Evolutionary conservation across 352 stramenopile species (phyloP).

Genomic region (Bremia lactucae): DNA sequence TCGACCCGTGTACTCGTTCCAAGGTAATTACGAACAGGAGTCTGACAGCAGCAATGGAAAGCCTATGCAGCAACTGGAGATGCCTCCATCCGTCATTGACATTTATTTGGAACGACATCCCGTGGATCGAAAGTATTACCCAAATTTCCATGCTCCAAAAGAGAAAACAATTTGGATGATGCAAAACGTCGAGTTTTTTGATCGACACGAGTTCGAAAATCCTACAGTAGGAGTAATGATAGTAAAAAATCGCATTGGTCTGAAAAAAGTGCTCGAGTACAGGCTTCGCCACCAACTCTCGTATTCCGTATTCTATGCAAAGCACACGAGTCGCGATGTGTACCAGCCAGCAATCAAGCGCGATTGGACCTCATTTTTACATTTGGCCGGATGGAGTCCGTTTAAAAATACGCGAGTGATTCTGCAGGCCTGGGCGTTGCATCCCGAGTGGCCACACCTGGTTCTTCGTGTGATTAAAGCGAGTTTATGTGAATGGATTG

Average conservation of each 20-base stretch:
- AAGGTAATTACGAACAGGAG: constrained; percentile 25
- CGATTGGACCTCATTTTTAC: constrained; percentile 69
- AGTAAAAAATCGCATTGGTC: constrained; percentile 68
- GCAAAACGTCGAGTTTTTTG: constrained; percentile 79
- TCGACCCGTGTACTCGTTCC: constrained; percentile 40
- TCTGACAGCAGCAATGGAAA: constrained; percentile 3
- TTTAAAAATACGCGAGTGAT: constrained; percentile 78
- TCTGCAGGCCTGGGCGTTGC: constrained; percentile 46
- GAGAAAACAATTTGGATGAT: constrained; percentile 83
- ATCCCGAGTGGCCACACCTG: constrained; percentile 66
- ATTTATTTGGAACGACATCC: constrained; percentile 71
- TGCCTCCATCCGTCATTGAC: constrained; percentile 69
- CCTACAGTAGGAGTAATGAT: constrained; percentile 72
- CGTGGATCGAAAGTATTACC: constrained; percentile 63
- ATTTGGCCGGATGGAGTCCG: constrained; percentile 54
- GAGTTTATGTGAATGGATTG: constrained; percentile 57
- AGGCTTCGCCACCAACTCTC: constrained; percentile 54
- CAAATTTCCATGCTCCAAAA: constrained; percentile 30
- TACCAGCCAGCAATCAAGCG: constrained; percentile 39
- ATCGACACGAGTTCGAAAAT: constrained; percentile 60
- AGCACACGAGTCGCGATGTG: constrained; percentile 70
- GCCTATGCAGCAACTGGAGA: constrained; percentile 18
- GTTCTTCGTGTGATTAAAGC: constrained; percentile 58
- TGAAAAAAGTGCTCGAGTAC: constrained; percentile 80
- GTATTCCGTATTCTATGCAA: constrained; percentile 78